Percentiles rank a stretch among this genome's conserved stretches.
Conservation (phyloP, 352 stramenopile genomes). For the Phytophthora chlamydospora region DNA sequence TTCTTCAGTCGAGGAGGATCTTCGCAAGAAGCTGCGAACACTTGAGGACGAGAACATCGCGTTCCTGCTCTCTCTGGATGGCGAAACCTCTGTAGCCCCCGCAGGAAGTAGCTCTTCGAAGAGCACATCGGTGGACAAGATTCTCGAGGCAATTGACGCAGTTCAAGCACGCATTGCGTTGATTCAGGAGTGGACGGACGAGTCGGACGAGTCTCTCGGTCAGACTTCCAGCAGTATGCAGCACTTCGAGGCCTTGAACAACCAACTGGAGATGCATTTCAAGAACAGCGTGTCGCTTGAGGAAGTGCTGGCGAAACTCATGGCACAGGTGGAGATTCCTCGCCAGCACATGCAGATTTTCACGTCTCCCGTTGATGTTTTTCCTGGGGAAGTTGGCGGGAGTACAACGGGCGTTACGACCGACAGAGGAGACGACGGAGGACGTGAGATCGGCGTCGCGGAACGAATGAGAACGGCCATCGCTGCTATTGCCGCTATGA, state of each 20-base stretch:
- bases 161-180: slow-evolving; percentile 51
- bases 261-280: slow-evolving; percentile 81
- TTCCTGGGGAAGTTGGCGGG: slow-evolving; percentile 44
- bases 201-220: slow-evolving; percentile 61
- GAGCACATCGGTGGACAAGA: slow-evolving; percentile 58
- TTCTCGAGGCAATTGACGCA: slow-evolving; percentile 60
- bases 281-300: slow-evolving; percentile 79
- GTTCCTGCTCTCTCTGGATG: slow-evolving; percentile 73
- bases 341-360: slow-evolving; percentile 62
- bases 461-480: slow-evolving; percentile 45
- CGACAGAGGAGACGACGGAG: slow-evolving; percentile 4
- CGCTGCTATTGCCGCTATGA: slow-evolving; percentile 50
- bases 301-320: slow-evolving; percentile 54
- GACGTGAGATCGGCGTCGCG: slow-evolving; percentile 28
- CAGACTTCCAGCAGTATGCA: slow-evolving; percentile 72
- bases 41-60: slow-evolving; percentile 81
- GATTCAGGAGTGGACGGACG: slow-evolving; percentile 65
- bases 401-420: slow-evolving; percentile 11
- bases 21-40: slow-evolving; percentile 57
- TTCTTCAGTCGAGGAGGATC: slow-evolving; percentile 53
- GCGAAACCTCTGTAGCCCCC: slow-evolving; percentile 23
- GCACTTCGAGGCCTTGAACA: slow-evolving; percentile 83
- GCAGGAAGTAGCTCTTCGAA: slow-evolving; percentile 3
- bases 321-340: slow-evolving; percentile 58
- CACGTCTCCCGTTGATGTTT: slow-evolving; percentile 54